Conservation (phyloP, 352 stramenopile species). For the Thraustotheca clavata region DNA sequence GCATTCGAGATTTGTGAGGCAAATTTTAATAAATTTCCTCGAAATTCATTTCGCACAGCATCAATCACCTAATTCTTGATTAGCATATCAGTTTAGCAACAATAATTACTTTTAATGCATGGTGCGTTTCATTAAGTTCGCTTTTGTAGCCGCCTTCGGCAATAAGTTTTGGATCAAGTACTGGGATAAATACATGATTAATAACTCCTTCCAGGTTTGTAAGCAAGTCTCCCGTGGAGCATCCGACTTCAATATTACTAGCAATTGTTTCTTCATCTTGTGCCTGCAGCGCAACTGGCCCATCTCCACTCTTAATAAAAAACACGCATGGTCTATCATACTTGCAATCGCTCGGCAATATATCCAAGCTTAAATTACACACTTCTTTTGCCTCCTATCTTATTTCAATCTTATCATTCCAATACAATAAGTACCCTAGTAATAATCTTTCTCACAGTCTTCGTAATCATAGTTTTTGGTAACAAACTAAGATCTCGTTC, state of each 20-base stretch:
- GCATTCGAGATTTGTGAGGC: conserved; percentile 88
- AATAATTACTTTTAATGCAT: conserved; percentile 7
- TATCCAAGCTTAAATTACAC: conserved; percentile 63
- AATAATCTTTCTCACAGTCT: conserved; percentile 2
- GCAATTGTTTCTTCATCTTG: conserved; percentile 25
- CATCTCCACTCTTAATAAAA: conserved; percentile 60
- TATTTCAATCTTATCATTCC: neutral
- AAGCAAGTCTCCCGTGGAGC: conserved; percentile 77
- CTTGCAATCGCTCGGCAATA: conserved; percentile 46
- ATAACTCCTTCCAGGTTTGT: conserved; percentile 81
- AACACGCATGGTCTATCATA: conserved; percentile 56
- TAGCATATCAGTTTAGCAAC: neutral
- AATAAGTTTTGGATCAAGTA: conserved; percentile 65
- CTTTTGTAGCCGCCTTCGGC: conserved; percentile 2
- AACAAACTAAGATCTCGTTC: conserved; percentile 37
- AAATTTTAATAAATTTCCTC: conserved; percentile 89
- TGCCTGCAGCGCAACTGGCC: conserved; percentile 36
- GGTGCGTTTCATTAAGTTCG: conserved; percentile 7
- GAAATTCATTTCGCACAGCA: conserved; percentile 80
- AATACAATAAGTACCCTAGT: neutral
- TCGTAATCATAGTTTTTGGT: neutral
- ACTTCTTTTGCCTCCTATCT: conserved; percentile 16
- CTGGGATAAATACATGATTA: conserved; percentile 83
- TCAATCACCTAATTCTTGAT: conserved; percentile 52
- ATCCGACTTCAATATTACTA: conserved; percentile 81